phyloP scores from a whole-genome alignment of 2,329 filamentous ascomycete species.

The Fulvia fulva region DNA sequence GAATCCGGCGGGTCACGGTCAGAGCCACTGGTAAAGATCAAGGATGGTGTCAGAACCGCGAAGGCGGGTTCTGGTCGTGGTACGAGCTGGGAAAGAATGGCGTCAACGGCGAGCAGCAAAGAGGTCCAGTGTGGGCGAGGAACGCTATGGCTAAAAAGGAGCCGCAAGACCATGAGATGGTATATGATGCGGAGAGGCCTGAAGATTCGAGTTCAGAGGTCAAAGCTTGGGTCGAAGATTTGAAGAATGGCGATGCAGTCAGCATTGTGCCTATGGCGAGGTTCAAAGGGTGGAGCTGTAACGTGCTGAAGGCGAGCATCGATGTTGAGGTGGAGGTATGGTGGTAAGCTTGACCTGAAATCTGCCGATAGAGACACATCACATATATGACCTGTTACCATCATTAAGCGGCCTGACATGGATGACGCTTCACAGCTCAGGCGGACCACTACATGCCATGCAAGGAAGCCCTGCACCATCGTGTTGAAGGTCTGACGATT shows the following conservation, averaged over 20 bases:
- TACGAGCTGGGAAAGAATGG: constrained; percentile 13
- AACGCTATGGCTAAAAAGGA: constrained; percentile 1
- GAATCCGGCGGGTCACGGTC: not conserved
- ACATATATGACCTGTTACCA: not conserved
- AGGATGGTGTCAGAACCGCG: constrained; percentile 11
- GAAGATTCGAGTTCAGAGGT: constrained; percentile 5
- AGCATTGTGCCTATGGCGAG: constrained; percentile 18
- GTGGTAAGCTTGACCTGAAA: not conserved
- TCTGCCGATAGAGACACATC: not conserved
- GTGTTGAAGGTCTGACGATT: not conserved
- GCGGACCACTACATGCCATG: not conserved
- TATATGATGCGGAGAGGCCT: not conserved
- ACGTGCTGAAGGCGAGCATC: constrained; percentile 11
- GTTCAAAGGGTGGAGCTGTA: constrained; percentile 14
- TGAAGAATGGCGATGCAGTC: constrained; percentile 14
- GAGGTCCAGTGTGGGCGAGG: constrained; percentile 6
- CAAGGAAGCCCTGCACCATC: not conserved
- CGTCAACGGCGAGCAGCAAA: constrained; percentile 6
- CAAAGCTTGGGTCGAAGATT: constrained; percentile 3
- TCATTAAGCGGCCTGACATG: too few relatives aligned
- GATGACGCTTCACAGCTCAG: not conserved
- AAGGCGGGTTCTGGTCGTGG: constrained; percentile 15
- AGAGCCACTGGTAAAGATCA: constrained; percentile 15
- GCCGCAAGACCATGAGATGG: not conserved
- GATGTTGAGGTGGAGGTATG: constrained; percentile 20